Evolutionary conservation across 768 basidiomycete genomes (phyloP).

Genomic region (Crucibulum laeve): DNA sequence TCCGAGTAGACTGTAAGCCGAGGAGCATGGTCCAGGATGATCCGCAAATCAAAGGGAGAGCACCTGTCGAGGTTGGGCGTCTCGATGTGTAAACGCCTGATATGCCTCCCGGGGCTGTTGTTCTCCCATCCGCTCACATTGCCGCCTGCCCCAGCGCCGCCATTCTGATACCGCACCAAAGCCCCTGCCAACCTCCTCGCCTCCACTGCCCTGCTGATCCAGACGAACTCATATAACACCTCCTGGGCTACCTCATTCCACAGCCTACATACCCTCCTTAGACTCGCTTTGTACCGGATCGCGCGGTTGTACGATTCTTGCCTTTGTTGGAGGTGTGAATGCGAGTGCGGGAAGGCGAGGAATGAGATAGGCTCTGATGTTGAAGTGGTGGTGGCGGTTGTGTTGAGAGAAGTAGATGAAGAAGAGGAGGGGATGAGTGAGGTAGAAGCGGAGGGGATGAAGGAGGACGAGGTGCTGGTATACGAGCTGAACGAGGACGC

Average conservation of each 20-base stretch:
- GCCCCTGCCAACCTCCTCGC: slow-evolving; percentile 17
- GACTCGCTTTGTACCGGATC: slow-evolving; percentile 44
- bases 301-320: slow-evolving; percentile 38
- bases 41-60: slow-evolving; percentile 59
- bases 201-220: slow-evolving; percentile 50
- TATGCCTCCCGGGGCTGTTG: slow-evolving; percentile 34
- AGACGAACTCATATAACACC: slow-evolving; percentile 63
- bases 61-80: slow-evolving; percentile 63
- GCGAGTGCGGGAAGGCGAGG: no score
- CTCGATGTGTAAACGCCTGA: slow-evolving; percentile 68
- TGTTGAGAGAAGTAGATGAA: slow-evolving; percentile 48
- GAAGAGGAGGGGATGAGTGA: slow-evolving; percentile 36
- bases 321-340: slow-evolving; percentile 27
- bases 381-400: slow-evolving; percentile 10
- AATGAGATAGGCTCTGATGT: no score
- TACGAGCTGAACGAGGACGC: slow-evolving; percentile 13
- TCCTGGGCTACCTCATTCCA: slow-evolving; percentile 54
- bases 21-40: slow-evolving; percentile 63
- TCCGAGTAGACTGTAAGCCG: slow-evolving; percentile 59
- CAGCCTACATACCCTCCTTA: slow-evolving; percentile 50
- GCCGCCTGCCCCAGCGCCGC: not conserved
- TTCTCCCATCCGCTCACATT: not conserved
- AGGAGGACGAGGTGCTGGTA: slow-evolving; percentile 22
- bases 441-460: slow-evolving; percentile 37
- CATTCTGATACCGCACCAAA: slow-evolving; percentile 14